phyloP scores from a whole-genome alignment of 176 grass and related monocot species.

The Themeda triandra region DNA sequence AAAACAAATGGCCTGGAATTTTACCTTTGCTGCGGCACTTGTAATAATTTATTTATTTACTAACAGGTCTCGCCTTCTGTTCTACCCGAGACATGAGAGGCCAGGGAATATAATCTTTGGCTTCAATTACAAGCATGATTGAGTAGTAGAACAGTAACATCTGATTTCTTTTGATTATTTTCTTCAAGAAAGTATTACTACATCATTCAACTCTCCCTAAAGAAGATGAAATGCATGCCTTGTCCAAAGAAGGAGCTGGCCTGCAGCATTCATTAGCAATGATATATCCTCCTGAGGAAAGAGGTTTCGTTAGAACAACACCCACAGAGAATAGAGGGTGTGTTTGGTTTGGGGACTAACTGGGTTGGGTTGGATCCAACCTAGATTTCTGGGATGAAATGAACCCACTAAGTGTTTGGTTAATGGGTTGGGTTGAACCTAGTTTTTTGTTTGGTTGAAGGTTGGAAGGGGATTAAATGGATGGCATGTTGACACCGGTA shows the following conservation, averaged over 20 bases:
- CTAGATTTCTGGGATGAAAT: too few species aligned
- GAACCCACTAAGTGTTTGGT: too few species aligned
- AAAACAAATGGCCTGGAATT: slow-evolving; percentile 17
- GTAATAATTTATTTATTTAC: slow-evolving; percentile 9
- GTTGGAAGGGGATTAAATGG: too few species aligned
- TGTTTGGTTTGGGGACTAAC: too few species aligned
- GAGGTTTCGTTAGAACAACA: background rate
- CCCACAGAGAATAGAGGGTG: background rate
- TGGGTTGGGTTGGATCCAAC: too few species aligned
- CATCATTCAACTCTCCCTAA: background rate
- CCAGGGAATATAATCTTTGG: slow-evolving; percentile 29
- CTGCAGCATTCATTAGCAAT: background rate
- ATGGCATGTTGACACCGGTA: too few species aligned
- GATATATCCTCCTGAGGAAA: background rate
- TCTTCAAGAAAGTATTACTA: background rate
- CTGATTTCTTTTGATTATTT: background rate
- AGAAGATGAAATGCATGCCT: too few species aligned
- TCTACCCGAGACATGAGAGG: background rate
- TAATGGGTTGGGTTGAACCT: too few species aligned
- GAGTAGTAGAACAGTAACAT: background rate
- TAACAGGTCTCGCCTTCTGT: background rate
- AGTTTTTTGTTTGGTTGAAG: too few species aligned
- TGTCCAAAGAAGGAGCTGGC: background rate
- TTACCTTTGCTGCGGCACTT: background rate
- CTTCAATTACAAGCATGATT: slow-evolving; percentile 11